A percentile compares a stretch with the other conserved stretches of the same genome.
phyloP scores from a whole-genome alignment of 1,284 basidiomycete species.

The Megacollybia platyphylla region DNA sequence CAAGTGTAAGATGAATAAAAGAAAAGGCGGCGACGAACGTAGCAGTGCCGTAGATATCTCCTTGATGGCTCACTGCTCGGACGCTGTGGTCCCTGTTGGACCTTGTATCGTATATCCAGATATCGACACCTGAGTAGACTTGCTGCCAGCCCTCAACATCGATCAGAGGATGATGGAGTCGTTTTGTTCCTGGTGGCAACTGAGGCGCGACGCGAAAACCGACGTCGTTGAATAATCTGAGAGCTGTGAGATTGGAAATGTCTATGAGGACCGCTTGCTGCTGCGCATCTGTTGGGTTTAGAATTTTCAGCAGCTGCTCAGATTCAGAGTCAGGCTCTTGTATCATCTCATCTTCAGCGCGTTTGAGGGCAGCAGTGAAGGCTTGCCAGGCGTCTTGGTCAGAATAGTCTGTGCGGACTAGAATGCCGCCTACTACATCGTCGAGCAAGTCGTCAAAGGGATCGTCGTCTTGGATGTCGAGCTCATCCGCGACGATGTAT shows the following conservation, averaged over 20 bases:
- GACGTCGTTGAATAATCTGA: slow-evolving; percentile 62
- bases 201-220: slow-evolving; percentile 39
- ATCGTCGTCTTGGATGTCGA: slow-evolving; percentile 32
- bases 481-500: slow-evolving; percentile 19
- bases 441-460: slow-evolving; percentile 22
- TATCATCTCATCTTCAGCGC: slow-evolving; percentile 11
- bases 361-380: slow-evolving; percentile 17
- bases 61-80: slow-evolving; percentile 43
- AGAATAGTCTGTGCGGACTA: slow-evolving; percentile 58
- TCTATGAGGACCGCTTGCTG: slow-evolving; percentile 24
- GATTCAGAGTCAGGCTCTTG: slow-evolving; percentile 8
- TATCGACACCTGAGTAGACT: slow-evolving; percentile 49
- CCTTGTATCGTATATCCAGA: slow-evolving; percentile 64
- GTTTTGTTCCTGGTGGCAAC: slow-evolving; percentile 28
- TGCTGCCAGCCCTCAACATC: slow-evolving; percentile 58
- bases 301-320: slow-evolving; percentile 17
- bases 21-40: slow-evolving; percentile 34
- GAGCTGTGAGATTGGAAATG: slow-evolving; percentile 49
- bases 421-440: slow-evolving; percentile 31
- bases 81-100: slow-evolving; percentile 56
- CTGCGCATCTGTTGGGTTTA: slow-evolving; percentile 37
- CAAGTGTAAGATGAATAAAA: neutral
- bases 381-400: slow-evolving; percentile 46
- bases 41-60: slow-evolving; percentile 60
- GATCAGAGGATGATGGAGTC: slow-evolving; percentile 42